Base-by-base conservation (phyloP, 2,329 filamentous ascomycete genomes). In the Xylariaceae sp. region DNA sequence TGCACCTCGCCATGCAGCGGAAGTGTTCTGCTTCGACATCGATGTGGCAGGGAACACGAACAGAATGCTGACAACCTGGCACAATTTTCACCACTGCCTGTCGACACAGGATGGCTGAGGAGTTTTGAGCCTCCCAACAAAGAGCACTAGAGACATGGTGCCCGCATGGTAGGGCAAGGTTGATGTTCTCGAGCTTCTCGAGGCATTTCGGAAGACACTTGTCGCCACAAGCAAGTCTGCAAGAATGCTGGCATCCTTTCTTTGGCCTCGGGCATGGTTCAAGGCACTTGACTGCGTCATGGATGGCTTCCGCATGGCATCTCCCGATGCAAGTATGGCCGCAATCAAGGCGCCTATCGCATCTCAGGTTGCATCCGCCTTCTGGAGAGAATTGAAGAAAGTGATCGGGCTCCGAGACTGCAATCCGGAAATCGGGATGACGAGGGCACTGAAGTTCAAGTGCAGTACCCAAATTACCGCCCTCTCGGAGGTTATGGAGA, bases 301-400 rank as follows among this genome's bases (percentile, higher is more conserved):
- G 74, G 4, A 78, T 53, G 4, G 63, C 48, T 1, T 71, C 57
- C 0, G 73, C 69, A 45, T 78, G 74, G 42, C 74, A 78, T 24
- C 58, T 60, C 4, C 63, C 64, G 8, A 52, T 48, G 41, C 75
- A 78, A 1, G 56, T 41, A 49, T 78, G 74, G 0, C 74, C 74
- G 42, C 74, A 78, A 0, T 53, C 26, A 8, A 76, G 59, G 56
- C 73, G 43, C 68, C 60, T 44, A 55, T 69, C 65, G 45, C 82
- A 86, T 1, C 59, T 59, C 13, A 69, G 54, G 32, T 56, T 54
- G 49, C 81, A 86, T 1, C 83, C 83, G 31, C 80, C 80, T 55
- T 87, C 82, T 0, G 82, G 83, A 0, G 74, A 67, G 7, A 75
- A 58, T 6, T 61, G 59, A 0, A 64, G 44, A 49, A 87, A 86